Evolutionary conservation across 1,139 yeast species (phyloP).

Genomic region (Pichia sp.): DNA sequence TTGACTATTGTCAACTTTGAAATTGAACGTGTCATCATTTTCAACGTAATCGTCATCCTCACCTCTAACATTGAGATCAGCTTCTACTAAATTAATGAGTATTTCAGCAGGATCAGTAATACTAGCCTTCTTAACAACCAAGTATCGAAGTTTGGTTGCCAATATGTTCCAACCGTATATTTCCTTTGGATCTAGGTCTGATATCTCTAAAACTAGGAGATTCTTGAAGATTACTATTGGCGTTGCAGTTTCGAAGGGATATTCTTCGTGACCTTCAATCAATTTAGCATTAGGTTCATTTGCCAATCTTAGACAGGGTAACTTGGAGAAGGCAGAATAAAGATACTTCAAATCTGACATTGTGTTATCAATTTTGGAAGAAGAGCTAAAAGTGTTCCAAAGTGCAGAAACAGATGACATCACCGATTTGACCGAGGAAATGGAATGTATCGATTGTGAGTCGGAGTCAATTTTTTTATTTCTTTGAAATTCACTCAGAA

Average conservation of each 20-base stretch:
- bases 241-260: conserved; percentile 67
- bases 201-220: conserved; percentile 56
- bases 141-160: conserved; percentile 52
- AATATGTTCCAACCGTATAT: conserved; percentile 61
- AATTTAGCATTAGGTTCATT: conserved; percentile 56
- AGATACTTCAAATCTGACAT: conserved; percentile 53
- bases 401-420: conserved; percentile 41
- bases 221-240: conserved; percentile 60
- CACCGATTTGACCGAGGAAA: conserved; percentile 56
- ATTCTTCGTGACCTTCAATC: conserved; percentile 62
- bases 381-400: conserved; percentile 33
- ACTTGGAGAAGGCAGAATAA: conserved; percentile 61
- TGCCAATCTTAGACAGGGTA: conserved; percentile 59
- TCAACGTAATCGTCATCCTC: conserved; percentile 11
- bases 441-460: conserved; percentile 58
- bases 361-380: conserved; percentile 33
- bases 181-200: conserved; percentile 61
- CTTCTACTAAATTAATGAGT: conserved; percentile 51
- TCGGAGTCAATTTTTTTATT: conserved; percentile 47
- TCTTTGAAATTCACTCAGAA: conserved; percentile 46
- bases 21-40: not conserved
- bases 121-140: conserved; percentile 50
- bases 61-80: conserved; percentile 45
- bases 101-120: conserved; percentile 51
- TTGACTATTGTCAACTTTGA: not conserved